Evolutionary conservation across 2,329 filamentous ascomycete genomes (phyloP).

Genomic region (Epichloe scottii): DNA sequence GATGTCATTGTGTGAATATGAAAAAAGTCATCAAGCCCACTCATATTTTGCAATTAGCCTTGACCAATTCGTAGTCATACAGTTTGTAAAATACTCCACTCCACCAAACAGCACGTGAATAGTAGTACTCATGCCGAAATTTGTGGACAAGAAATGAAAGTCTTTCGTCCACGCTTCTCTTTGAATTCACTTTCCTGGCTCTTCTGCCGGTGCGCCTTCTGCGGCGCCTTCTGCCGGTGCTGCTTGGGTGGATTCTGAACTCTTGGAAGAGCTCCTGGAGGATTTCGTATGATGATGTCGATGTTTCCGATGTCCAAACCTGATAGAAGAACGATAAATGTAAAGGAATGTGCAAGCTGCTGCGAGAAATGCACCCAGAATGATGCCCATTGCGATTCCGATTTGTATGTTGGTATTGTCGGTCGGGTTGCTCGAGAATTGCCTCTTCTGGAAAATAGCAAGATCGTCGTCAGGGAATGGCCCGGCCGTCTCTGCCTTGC

Average conservation of each 20-base stretch:
- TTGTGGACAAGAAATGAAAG: background rate
- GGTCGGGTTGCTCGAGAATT: slow-evolving; percentile 15
- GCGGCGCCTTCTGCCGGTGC: background rate
- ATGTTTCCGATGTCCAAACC: slow-evolving; percentile 18
- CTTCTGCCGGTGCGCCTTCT: background rate
- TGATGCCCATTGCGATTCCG: slow-evolving; percentile 29
- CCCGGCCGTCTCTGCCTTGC: background rate
- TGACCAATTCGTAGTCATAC: background rate
- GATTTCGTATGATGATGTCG: slow-evolving; percentile 15
- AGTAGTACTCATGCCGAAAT: background rate
- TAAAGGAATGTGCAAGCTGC: slow-evolving; percentile 25
- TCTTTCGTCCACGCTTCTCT: too few relatives aligned
- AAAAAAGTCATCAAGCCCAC: background rate
- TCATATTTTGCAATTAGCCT: background rate
- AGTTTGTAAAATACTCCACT: background rate
- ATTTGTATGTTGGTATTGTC: slow-evolving; percentile 28
- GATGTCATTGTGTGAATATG: background rate
- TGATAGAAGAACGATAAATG: slow-evolving; percentile 26
- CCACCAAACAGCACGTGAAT: background rate
- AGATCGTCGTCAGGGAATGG: background rate
- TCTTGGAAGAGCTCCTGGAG: slow-evolving; percentile 17
- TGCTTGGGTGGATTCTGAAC: slow-evolving; percentile 12
- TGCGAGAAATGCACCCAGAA: slow-evolving; percentile 27
- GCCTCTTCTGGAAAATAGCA: slow-evolving; percentile 11
- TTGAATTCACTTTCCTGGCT: background rate